Evolutionary conservation across 306 rosid genomes (phyloP).

Genomic region (Amphicarpaea edgeworthii): DNA sequence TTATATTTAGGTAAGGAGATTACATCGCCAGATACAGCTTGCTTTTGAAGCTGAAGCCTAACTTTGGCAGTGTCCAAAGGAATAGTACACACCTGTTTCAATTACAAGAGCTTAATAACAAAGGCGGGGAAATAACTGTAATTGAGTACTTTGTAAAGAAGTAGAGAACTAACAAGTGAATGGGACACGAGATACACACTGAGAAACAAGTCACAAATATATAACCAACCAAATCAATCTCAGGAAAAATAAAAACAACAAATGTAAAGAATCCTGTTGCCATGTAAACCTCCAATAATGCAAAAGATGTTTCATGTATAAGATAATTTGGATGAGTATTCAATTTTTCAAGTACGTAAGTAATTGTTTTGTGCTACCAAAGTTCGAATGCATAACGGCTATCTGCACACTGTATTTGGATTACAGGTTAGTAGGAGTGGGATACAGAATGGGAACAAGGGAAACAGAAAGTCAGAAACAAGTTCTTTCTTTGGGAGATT

Average conservation of each 20-base stretch:
- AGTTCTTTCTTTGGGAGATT: constrained; percentile 11
- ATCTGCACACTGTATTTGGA: not conserved
- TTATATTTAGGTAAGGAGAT: constrained; percentile 80
- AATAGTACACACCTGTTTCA: constrained; percentile 83
- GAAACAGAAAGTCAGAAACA: not conserved
- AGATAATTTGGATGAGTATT: constrained; percentile 1
- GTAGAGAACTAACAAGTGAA: constrained; percentile 37
- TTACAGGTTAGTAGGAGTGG: not conserved
- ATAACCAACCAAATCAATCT: constrained; percentile 16
- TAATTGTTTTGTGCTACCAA: constrained; percentile 19
- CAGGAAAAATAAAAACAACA: constrained; percentile 16
- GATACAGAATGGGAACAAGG: not conserved
- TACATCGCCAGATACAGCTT: constrained; percentile 71
- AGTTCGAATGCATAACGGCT: constrained; percentile 6
- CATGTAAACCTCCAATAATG: not conserved
- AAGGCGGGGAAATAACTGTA: constrained; percentile 17
- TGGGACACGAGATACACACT: constrained; percentile 5
- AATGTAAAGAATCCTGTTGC: not conserved
- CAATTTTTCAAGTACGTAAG: not conserved
- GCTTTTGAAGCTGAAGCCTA: constrained; percentile 97
- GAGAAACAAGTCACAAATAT: not conserved
- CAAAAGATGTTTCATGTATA: not conserved
- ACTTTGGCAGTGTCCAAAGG: constrained; percentile 99
- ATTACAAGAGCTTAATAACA: constrained; percentile 30
- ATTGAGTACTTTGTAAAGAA: constrained; percentile 10